Percentiles rank a stretch among this genome's conserved stretches.
phyloP scores from a whole-genome alignment of 2,329 filamentous ascomycete species.

The Colletotrichum camelliae region DNA sequence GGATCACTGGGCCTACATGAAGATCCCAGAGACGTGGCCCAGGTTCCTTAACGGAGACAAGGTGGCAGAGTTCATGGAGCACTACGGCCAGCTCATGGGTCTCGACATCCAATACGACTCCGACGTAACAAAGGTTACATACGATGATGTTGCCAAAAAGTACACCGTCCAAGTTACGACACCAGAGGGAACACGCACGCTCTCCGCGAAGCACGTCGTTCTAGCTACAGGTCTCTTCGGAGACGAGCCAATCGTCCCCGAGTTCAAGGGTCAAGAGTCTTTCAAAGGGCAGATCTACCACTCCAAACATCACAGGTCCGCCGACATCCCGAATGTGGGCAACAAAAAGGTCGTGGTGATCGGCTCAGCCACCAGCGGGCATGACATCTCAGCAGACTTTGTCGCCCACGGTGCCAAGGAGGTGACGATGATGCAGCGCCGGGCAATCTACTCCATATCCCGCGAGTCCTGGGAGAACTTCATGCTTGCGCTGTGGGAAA shows the following conservation, averaged over 20 bases:
- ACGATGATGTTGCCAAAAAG: slow-evolving; percentile 37
- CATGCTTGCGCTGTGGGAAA: slow-evolving; percentile 41
- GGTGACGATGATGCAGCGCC: slow-evolving; percentile 60
- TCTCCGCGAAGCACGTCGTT: slow-evolving; percentile 48
- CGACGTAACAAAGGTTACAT: slow-evolving; percentile 41
- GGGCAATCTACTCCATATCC: slow-evolving; percentile 54
- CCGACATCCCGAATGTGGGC: slow-evolving; percentile 26
- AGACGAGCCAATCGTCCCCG: slow-evolving; percentile 41
- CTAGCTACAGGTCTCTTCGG: slow-evolving; percentile 51
- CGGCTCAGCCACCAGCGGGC: slow-evolving; percentile 53
- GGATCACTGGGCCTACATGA: slow-evolving; percentile 29
- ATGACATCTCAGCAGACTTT: slow-evolving; percentile 57
- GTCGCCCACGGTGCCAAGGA: slow-evolving; percentile 49
- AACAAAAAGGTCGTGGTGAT: slow-evolving; percentile 52
- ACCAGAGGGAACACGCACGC: slow-evolving; percentile 27
- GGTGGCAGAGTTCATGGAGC: slow-evolving; percentile 52
- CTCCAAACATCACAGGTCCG: slow-evolving; percentile 45
- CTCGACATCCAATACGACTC: slow-evolving; percentile 50
- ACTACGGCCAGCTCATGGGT: slow-evolving; percentile 52
- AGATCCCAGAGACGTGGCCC: slow-evolving; percentile 28
- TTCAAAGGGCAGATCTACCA: slow-evolving; percentile 51
- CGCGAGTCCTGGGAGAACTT: slow-evolving; percentile 44
- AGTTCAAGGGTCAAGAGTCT: slow-evolving; percentile 39
- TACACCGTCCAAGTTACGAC: slow-evolving; percentile 41
- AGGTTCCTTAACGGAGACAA: slow-evolving; percentile 48